Base-by-base conservation (phyloP, 2,329 filamentous ascomycete species). In the Zalaria sp. region DNA sequence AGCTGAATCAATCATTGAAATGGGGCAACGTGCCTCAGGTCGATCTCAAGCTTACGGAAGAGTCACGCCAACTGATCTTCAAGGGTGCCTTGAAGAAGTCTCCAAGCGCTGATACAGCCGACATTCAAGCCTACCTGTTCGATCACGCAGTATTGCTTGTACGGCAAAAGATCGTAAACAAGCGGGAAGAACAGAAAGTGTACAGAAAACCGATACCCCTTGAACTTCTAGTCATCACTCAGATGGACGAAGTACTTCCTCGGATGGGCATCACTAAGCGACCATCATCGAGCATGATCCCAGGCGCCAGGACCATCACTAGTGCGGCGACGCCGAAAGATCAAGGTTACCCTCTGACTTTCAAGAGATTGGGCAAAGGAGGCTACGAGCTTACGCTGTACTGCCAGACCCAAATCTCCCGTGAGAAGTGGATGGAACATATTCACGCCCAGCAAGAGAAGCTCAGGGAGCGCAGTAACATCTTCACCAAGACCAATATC, bases 201-300 rank as follows among this genome's bases (percentile, higher is more conserved):
- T 96, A 96, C 62, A 78, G 87, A 54, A 85, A 88, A 67, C 91
- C 91, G 1, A 98, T 98, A 50, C 91, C 91, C 9, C 67, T 98
- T 28, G 91, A 98, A 59, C 71, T 98, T 5, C 72, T 98, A 10
- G 80, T 91, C 25, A 96, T 98, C 51, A 81, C 83, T 41, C 89
- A 96, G 58, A 96, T 98, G 89, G 89, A 96, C 41, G 87, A 95
- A 58, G 80, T 96, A 27, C 84, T 94, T 35, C 88, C 88, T 3
- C 79, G 76, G 48, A 63, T 80, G 38, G 87, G 87, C 25, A 71
- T 86, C 37, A 70, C 86, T 29, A 96, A 94, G 65, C 75, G 91
- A 40, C 81, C 88, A 9, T 93, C 89, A 1, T 91, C 87, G 3
- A 89, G 86, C 58, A 69, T 96, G 53, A 76, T 93, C 36, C 71